A percentile compares a stretch with the other conserved stretches of the same genome.
phyloP scores from a whole-genome alignment of 257 asterid genomes.

The Nicotiana noctiflora region DNA sequence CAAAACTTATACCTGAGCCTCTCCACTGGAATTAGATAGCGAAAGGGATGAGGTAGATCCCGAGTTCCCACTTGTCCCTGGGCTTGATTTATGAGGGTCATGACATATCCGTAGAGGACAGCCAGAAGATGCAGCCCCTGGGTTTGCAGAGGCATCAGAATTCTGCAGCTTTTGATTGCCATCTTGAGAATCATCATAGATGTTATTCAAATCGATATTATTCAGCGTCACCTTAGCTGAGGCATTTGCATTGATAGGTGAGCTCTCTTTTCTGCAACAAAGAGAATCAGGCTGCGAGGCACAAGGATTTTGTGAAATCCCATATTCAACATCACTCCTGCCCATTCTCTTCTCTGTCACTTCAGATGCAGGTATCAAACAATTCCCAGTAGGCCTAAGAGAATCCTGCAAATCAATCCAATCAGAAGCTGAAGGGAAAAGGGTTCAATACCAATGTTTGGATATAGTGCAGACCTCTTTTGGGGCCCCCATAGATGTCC shows the following conservation, averaged over 20 bases:
- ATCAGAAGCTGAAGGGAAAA: slow-evolving; percentile 15
- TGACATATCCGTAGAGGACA: slow-evolving; percentile 42
- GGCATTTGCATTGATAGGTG: slow-evolving; percentile 26
- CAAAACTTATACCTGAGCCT: slow-evolving; percentile 55
- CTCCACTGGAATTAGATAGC: slow-evolving; percentile 83
- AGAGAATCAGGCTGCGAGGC: slow-evolving; percentile 28
- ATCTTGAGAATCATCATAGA: slow-evolving; percentile 80
- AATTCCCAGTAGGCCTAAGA: slow-evolving; percentile 12
- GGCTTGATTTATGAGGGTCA: slow-evolving; percentile 52
- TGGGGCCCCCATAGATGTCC: slow-evolving; percentile 20
- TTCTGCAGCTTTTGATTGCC: slow-evolving; percentile 34
- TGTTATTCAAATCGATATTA: slow-evolving; percentile 71
- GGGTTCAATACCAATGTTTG: neutral
- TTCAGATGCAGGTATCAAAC: slow-evolving; percentile 17
- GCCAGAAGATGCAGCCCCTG: slow-evolving; percentile 29
- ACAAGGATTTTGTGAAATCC: slow-evolving; percentile 25
- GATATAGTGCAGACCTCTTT: slow-evolving; percentile 28
- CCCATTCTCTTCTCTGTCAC: slow-evolving; percentile 10
- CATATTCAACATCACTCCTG: slow-evolving; percentile 31
- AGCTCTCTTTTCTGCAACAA: slow-evolving; percentile 29
- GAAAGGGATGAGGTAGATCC: slow-evolving; percentile 67
- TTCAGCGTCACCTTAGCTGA: slow-evolving; percentile 33
- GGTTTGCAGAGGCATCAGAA: slow-evolving; percentile 29
- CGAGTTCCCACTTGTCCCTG: slow-evolving; percentile 68
- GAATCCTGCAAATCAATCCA: slow-evolving; percentile 28